These are phyloP conservation scores for Paramecium tetraurelia DNA, from an alignment of 73 alveolate genomes.

Conservation along the genomic window DNA sequence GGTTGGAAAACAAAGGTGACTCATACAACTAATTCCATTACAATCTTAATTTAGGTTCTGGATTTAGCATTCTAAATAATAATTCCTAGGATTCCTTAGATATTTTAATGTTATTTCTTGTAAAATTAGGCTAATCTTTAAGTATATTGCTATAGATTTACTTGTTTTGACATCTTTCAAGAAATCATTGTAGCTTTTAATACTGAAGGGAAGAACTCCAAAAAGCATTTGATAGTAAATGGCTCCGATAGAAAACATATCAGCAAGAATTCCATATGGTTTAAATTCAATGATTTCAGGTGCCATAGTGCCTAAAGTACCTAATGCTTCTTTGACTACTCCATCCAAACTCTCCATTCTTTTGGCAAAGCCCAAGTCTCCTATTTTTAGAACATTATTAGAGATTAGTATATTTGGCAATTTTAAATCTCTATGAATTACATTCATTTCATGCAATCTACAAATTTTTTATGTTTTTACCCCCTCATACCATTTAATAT, in stretches of 20 bases:
- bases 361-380: slow-evolving; percentile 33
- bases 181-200: slow-evolving; percentile 19
- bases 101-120: not conserved
- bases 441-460: slow-evolving; percentile 47
- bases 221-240: not conserved
- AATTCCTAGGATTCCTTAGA: not conserved
- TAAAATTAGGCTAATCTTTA: not conserved
- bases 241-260: slow-evolving; percentile 31
- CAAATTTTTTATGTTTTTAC: not conserved
- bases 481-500: slow-evolving; percentile 43
- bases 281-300: slow-evolving; percentile 27
- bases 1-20: not conserved
- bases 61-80: not conserved
- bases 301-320: slow-evolving; percentile 45
- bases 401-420: slow-evolving; percentile 33
- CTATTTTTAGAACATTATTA: slow-evolving; percentile 11
- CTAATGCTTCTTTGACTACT: slow-evolving; percentile 44
- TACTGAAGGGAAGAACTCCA: not conserved
- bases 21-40: slow-evolving; percentile 29
- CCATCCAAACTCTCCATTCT: not conserved
- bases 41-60: slow-evolving; percentile 13
- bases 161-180: slow-evolving; percentile 30
- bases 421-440: slow-evolving; percentile 22
- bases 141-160: not conserved
- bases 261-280: slow-evolving; percentile 11